A percentile compares a stretch with the other conserved stretches of the same genome.
Conservation (phyloP, 2,329 filamentous ascomycete species). For the Aspergillus latus region DNA sequence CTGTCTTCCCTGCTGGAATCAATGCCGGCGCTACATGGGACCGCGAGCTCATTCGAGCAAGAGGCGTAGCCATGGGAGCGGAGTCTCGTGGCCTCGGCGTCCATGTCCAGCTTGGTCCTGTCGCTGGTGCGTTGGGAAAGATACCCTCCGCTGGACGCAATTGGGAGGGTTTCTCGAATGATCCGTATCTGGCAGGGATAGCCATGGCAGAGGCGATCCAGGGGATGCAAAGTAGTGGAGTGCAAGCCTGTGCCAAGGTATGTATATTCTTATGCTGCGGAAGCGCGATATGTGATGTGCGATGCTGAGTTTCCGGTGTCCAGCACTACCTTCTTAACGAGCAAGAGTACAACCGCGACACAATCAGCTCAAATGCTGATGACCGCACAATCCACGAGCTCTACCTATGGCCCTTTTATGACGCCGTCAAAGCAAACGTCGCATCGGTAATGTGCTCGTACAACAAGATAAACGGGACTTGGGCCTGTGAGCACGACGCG, state of each 20-base stretch:
- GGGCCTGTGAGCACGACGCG: conserved; percentile 76
- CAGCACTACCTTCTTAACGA: conserved; percentile 63
- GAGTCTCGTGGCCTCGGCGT: conserved; percentile 43
- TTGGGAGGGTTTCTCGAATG: conserved; percentile 46
- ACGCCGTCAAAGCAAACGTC: conserved; percentile 67
- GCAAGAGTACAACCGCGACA: conserved; percentile 55
- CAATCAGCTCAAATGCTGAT: conserved; percentile 55
- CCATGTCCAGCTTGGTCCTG: conserved; percentile 34
- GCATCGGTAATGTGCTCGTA: conserved; percentile 51
- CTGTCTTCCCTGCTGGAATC: conserved; percentile 45
- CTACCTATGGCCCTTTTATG: conserved; percentile 75
- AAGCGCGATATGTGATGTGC: no score
- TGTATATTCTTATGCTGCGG: background rate
- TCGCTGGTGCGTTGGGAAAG: conserved; percentile 45
- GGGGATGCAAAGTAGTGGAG: conserved; percentile 57
- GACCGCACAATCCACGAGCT: conserved; percentile 73
- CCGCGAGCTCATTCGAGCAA: conserved; percentile 51
- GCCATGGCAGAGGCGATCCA: conserved; percentile 44
- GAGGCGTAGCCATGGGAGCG: conserved; percentile 55
- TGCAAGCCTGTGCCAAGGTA: conserved; percentile 24
- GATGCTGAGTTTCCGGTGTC: background rate
- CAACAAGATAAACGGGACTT: conserved; percentile 74
- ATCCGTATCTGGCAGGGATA: conserved; percentile 47
- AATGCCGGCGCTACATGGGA: conserved; percentile 54
- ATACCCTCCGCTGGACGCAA: conserved; percentile 22